phyloP scores from a whole-genome alignment of 2,329 filamentous ascomycete species.

The Apiospora aurea region DNA sequence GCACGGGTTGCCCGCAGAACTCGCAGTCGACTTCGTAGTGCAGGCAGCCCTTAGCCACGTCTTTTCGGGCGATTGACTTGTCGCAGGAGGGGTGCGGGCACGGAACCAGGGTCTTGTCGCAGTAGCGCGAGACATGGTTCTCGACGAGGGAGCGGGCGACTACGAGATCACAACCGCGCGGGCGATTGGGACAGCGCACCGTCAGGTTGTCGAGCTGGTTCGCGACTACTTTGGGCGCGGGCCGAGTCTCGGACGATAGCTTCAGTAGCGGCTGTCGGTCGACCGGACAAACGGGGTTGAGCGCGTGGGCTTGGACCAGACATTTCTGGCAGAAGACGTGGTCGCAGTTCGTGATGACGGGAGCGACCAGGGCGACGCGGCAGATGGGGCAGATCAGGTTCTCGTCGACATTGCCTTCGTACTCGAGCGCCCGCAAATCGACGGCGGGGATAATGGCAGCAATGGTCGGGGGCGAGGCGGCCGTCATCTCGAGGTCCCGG shows the following conservation, averaged over 20 bases:
- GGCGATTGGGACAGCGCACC: slow-evolving; percentile 64
- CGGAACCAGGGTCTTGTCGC: slow-evolving; percentile 60
- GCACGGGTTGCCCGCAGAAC: slow-evolving; percentile 60
- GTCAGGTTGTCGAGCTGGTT: slow-evolving; percentile 67
- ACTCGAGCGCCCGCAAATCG: slow-evolving; percentile 54
- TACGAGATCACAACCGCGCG: slow-evolving; percentile 57
- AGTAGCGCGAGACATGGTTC: slow-evolving; percentile 63
- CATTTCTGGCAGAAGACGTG: slow-evolving; percentile 71
- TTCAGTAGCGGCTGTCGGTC: slow-evolving; percentile 55
- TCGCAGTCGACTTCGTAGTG: slow-evolving; percentile 60
- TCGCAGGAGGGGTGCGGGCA: slow-evolving; percentile 62
- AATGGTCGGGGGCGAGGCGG: not conserved
- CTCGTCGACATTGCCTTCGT: slow-evolving; percentile 51
- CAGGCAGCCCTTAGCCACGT: slow-evolving; percentile 59
- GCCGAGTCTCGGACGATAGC: slow-evolving; percentile 40
- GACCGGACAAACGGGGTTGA: slow-evolving; percentile 60
- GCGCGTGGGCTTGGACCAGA: slow-evolving; percentile 52
- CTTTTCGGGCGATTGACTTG: slow-evolving; percentile 58
- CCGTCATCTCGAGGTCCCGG: slow-evolving; percentile 28
- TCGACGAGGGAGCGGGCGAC: slow-evolving; percentile 62
- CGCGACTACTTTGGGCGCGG: slow-evolving; percentile 56
- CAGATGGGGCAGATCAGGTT: slow-evolving; percentile 64
- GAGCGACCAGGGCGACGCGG: slow-evolving; percentile 65
- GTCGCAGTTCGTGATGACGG: slow-evolving; percentile 67
- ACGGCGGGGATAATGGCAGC: slow-evolving; percentile 34